Evolutionary conservation across 2,329 filamentous ascomycete species (phyloP).

Genomic region (Dactylonectria estremocensis): DNA sequence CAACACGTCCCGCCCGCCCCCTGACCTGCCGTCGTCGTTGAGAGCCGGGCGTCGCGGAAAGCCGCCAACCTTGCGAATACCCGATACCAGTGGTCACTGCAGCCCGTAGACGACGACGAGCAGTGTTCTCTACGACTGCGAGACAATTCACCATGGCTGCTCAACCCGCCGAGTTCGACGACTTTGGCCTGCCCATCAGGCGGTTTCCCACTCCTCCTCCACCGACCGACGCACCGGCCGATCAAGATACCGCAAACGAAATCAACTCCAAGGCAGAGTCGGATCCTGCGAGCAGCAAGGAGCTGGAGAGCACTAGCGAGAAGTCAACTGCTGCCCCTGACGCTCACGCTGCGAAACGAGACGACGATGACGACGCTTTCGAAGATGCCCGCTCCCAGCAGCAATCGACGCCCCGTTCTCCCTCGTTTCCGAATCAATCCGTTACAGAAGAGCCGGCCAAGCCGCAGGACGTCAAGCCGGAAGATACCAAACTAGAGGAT

Average conservation of each 20-base stretch:
- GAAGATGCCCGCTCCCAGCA: conserved; percentile 56
- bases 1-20: conserved; percentile 44
- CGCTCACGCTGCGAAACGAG: conserved; percentile 37
- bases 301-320: conserved; percentile 16
- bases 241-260: conserved; percentile 34
- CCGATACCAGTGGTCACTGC: conserved; percentile 25
- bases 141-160: conserved; percentile 45
- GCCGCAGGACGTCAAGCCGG: not conserved
- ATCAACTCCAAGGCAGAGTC: conserved; percentile 9
- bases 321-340: conserved; percentile 11
- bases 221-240: conserved; percentile 37
- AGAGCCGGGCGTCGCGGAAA: conserved; percentile 13
- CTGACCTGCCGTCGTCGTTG: conserved; percentile 23
- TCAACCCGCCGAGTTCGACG: conserved; percentile 68
- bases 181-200: conserved; percentile 79
- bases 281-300: conserved; percentile 27
- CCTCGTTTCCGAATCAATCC: conserved; percentile 15
- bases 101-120: conserved; percentile 15
- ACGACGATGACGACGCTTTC: conserved; percentile 58
- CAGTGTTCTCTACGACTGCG: not conserved
- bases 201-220: conserved; percentile 58
- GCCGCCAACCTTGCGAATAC: conserved; percentile 13
- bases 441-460: conserved; percentile 25
- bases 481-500: conserved; percentile 15
- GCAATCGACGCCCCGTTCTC: conserved; percentile 41